Percentiles rank a stretch among this genome's conserved stretches.
Conservation (phyloP, 257 asterid species). For the Fraxinus pennsylvanica region DNA sequence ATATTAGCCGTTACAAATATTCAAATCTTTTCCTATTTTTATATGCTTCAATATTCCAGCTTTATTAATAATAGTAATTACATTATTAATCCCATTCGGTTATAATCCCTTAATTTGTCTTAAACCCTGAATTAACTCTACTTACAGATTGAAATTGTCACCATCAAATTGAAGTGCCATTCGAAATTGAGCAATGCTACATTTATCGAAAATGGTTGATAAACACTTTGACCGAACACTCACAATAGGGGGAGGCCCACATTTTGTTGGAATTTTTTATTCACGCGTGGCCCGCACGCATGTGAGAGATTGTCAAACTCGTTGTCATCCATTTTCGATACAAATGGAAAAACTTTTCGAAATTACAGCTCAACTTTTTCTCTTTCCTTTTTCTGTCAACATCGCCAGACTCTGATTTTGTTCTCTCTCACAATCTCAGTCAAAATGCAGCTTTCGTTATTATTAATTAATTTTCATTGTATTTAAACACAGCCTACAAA, state of each 20-base stretch:
- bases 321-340: too few species aligned
- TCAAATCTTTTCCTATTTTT: not conserved
- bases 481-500: conserved; percentile 5
- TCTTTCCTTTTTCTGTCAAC: conserved; percentile 18
- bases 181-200: not conserved
- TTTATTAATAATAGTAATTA: not conserved
- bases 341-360: not conserved
- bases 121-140: not conserved
- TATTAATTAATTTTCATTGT: not conserved
- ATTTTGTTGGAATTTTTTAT: too few species aligned
- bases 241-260: too few species aligned
- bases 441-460: not conserved
- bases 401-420: conserved; percentile 30
- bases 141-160: too few species aligned
- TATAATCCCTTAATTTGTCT: conserved; percentile 1
- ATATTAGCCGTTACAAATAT: too few species aligned
- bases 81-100: not conserved
- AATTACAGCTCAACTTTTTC: conserved; percentile 37
- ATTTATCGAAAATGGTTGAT: too few species aligned
- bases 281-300: too few species aligned
- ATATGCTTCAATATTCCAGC: not conserved
- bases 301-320: too few species aligned
- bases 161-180: conserved; percentile 26
- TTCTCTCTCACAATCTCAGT: conserved; percentile 23
- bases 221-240: too few species aligned